Conservation (phyloP, 1,284 basidiomycete species). For the Amylostereum areolatum region DNA sequence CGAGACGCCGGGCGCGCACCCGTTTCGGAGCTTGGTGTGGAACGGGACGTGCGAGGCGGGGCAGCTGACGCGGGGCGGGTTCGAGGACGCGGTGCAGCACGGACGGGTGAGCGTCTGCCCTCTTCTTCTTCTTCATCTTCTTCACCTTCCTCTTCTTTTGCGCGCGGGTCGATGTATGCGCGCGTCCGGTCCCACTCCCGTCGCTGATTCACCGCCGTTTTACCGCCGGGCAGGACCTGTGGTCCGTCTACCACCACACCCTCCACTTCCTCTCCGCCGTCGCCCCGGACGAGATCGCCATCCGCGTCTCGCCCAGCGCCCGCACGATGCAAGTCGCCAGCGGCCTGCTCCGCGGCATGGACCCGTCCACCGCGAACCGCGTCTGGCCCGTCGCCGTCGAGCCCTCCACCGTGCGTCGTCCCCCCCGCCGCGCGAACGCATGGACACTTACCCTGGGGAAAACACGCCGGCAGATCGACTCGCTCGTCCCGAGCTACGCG, state of each 20-base stretch:
- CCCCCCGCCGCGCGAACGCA: too few relatives aligned
- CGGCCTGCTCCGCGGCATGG: slow-evolving; percentile 46
- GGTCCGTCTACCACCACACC: slow-evolving; percentile 38
- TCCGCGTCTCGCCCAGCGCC: slow-evolving; percentile 40
- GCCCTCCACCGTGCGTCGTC: slow-evolving; percentile 27
- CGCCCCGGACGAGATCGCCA: slow-evolving; percentile 33
- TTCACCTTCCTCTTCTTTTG: neutral
- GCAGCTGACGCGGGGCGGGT: slow-evolving; percentile 43
- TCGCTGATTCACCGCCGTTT: neutral
- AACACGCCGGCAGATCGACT: slow-evolving; percentile 40
- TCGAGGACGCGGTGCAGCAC: slow-evolving; percentile 42
- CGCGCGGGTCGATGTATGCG: too few relatives aligned
- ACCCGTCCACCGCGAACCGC: slow-evolving; percentile 27
- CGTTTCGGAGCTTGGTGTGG: slow-evolving; percentile 47
- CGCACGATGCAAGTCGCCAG: slow-evolving; percentile 48
- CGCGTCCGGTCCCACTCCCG: neutral
- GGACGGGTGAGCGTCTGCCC: slow-evolving; percentile 29
- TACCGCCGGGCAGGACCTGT: slow-evolving; percentile 37
- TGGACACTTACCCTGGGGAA: too few relatives aligned
- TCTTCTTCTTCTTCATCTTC: neutral
- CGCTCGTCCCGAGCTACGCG: slow-evolving; percentile 41
- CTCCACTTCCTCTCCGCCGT: slow-evolving; percentile 36
- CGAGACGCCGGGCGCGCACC: slow-evolving; percentile 34
- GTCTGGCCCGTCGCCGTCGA: slow-evolving; percentile 38
- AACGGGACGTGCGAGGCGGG: slow-evolving; percentile 48